Base-by-base conservation (phyloP, 192 early-diverging fungal species). In the Rhizophagus prolifer region DNA sequence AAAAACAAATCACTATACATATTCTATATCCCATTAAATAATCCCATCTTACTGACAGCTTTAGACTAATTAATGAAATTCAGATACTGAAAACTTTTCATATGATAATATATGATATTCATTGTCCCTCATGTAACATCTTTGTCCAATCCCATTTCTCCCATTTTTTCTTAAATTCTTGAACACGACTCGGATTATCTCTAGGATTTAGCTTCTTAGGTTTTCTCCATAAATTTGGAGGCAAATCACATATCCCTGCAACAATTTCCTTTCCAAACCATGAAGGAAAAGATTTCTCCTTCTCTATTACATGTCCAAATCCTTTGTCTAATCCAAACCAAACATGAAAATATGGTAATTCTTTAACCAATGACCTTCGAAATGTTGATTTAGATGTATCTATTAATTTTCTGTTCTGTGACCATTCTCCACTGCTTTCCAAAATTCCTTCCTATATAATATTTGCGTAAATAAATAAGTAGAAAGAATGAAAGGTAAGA, bases 291-390 rank as follows among this genome's bases (percentile, higher is more conserved):
- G 82, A 72, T n/a, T 90, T 86, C 2, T 86, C 79, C 60, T 95
- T 90, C 76, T 99, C 97, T 86, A 99, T 99, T 23, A 99, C 94
- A 82, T 99, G 97, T 8, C 96, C 97, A 74, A 91, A 88, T 2
- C 97, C 95, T 41, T 91, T 88, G 76, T 95, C 89, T 9, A 93
- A 90, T 64, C 94, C 91, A 78, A 95, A 94, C 97, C 97, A 99
- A 2, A 98, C 94, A 72, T 99, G 97, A 79, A 99, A 97, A 80
- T 95, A 99, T 2, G 97, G 95, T 82, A 98, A 60, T 47, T 97
- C 89, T 12, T 89, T 86, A 9, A 91, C 89, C 85, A 95, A 86
- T 9, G 86, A 83, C 46, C 87, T 79, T 67, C 92, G 87, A 79
- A 95, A 94, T 30, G 93, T 82, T 10, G 82, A 68, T 69, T 91